These are phyloP conservation scores for Pythium aquatile DNA, from an alignment of 352 stramenopile species.

Conservation along the genomic window DNA sequence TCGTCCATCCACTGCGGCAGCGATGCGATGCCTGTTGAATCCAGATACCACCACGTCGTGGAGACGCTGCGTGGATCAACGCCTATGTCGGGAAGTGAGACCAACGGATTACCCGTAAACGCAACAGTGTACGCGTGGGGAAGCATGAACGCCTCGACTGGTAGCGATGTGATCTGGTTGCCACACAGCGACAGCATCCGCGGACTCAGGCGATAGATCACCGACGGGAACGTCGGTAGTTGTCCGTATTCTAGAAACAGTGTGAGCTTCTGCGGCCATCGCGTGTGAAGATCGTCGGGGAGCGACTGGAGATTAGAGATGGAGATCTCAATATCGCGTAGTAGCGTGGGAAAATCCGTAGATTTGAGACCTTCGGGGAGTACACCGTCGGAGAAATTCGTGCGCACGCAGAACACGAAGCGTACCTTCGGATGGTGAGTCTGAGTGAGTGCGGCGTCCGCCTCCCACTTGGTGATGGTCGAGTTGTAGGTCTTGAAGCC, in stretches of 20 bases:
- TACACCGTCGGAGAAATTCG: conserved; percentile 8
- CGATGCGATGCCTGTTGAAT: conserved; percentile 6
- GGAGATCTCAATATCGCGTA: conserved; percentile 18
- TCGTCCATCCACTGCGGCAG: conserved; percentile 22
- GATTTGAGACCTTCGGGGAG: conserved; percentile 9
- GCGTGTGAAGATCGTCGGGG: conserved; percentile 11
- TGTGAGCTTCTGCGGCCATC: conserved; percentile 9
- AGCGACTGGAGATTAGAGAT: conserved; percentile 11
- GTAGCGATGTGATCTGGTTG: conserved; percentile 8
- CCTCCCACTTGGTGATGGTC: conserved; percentile 14
- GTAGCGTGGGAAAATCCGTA: background rate
- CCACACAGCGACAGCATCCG: conserved; percentile 14
- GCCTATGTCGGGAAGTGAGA: conserved; percentile 3
- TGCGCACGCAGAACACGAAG: conserved; percentile 8
- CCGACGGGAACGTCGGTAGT: conserved; percentile 6
- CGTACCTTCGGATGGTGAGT: conserved; percentile 1
- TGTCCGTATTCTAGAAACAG: conserved; percentile 12
- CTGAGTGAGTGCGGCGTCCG: conserved; percentile 11
- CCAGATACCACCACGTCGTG: conserved; percentile 7
- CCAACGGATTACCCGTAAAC: conserved; percentile 9
- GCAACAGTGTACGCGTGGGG: conserved; percentile 8
- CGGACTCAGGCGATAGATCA: background rate
- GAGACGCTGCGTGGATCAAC: background rate
- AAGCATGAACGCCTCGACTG: conserved; percentile 2
- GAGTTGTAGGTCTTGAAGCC: conserved; percentile 22